Percentiles rank a stretch among this genome's conserved stretches.
These are phyloP conservation scores for Lactarius psammicola DNA, from an alignment of 768 basidiomycete species.

Conservation along the genomic window DNA sequence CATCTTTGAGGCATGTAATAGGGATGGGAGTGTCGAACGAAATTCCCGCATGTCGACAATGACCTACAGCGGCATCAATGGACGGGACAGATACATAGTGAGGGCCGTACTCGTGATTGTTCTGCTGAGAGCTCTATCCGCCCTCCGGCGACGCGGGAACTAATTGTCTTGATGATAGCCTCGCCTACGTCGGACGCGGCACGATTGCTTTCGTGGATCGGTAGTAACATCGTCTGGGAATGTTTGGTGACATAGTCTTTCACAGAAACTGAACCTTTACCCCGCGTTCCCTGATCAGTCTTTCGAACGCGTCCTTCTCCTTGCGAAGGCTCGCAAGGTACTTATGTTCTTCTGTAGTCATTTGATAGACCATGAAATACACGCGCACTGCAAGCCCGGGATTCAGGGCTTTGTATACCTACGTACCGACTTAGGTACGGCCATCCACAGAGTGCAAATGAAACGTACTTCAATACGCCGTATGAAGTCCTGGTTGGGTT, in stretches of 20 bases:
- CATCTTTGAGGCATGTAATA: constrained; percentile 80
- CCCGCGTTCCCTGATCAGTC: constrained; percentile 86
- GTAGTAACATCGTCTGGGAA: constrained; percentile 81
- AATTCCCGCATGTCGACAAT: constrained; percentile 98
- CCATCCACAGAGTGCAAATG: not conserved
- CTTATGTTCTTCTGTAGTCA: constrained; percentile 93
- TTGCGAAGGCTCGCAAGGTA: constrained; percentile 85
- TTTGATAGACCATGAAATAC: constrained; percentile 93
- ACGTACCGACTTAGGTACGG: not conserved
- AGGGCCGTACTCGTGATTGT: constrained; percentile 54
- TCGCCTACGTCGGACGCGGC: constrained; percentile 44
- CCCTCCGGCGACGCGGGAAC: constrained; percentile 83
- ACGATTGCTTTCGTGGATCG: constrained; percentile 64
- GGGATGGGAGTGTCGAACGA: constrained; percentile 83
- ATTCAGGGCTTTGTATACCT: constrained; percentile 86
- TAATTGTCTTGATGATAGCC: constrained; percentile 75
- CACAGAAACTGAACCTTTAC: constrained; percentile 47
- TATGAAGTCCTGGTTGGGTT: constrained; percentile 91
- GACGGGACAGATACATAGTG: not conserved
- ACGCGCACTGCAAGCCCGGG: constrained; percentile 82
- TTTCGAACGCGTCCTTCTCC: constrained; percentile 93
- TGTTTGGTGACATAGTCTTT: not conserved
- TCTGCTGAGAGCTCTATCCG: constrained; percentile 62
- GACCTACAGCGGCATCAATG: constrained; percentile 49
- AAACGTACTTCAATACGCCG: constrained; percentile 78